Conservation (phyloP, 192 early-diverging fungal genomes). For the Backusella tarrabulga region DNA sequence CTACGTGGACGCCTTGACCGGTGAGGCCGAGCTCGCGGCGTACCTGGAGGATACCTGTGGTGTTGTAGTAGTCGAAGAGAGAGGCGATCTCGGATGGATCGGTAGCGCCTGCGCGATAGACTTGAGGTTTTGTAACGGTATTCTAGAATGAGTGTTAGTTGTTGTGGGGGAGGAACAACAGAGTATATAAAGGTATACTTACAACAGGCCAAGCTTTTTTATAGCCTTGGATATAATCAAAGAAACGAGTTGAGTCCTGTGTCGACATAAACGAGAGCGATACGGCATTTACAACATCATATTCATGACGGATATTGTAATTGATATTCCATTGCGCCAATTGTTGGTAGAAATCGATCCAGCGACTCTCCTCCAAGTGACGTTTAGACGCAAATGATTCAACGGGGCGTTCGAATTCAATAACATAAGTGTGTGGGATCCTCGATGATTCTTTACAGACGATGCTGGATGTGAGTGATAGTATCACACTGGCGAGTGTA, state of each 20-base stretch:
- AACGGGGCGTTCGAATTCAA: slow-evolving; percentile 24
- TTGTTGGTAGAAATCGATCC: slow-evolving; percentile 22
- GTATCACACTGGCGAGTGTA: neutral
- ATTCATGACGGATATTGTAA: slow-evolving; percentile 41
- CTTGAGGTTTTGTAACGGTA: slow-evolving; percentile 4
- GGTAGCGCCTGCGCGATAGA: slow-evolving; percentile 1
- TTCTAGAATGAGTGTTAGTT: neutral
- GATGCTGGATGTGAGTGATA: neutral
- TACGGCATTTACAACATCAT: slow-evolving; percentile 45
- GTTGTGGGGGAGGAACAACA: neutral
- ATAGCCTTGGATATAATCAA: slow-evolving; percentile 24
- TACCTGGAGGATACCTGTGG: slow-evolving; percentile 42
- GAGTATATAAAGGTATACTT: neutral
- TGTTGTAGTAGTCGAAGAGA: slow-evolving; percentile 32
- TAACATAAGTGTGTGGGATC: slow-evolving; percentile 19
- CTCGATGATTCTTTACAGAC: neutral
- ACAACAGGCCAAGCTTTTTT: slow-evolving; percentile 49
- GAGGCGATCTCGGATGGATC: neutral
- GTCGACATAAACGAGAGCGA: slow-evolving; percentile 39
- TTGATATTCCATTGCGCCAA: slow-evolving; percentile 22
- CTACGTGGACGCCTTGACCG: slow-evolving; percentile 49
- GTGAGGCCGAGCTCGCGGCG: slow-evolving; percentile 36
- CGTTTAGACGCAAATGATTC: neutral
- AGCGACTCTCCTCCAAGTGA: slow-evolving; percentile 13
- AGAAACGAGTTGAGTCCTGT: slow-evolving; percentile 27